These are phyloP conservation scores for Cladorrhinum sp. DNA, from an alignment of 2,329 filamentous ascomycete species.

Conservation along the genomic window DNA sequence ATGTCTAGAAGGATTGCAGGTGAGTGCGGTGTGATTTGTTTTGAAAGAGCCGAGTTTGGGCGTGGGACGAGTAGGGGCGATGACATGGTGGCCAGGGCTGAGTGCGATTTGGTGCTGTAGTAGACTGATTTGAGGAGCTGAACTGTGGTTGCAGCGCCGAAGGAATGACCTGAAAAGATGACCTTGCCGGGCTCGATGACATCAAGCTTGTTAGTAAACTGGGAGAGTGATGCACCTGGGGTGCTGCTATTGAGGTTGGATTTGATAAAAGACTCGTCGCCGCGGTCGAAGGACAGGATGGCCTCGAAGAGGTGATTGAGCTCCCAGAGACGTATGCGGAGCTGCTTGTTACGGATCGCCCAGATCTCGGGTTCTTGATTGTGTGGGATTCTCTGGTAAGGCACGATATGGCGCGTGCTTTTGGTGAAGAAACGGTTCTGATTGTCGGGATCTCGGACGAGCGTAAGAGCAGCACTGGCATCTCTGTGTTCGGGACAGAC, in stretches of 20 bases:
- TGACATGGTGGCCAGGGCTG: constrained; percentile 46
- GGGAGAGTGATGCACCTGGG: constrained; percentile 47
- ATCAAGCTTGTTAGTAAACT: constrained; percentile 61
- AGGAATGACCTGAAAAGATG: constrained; percentile 76
- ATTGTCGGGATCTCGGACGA: constrained; percentile 61
- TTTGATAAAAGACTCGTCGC: constrained; percentile 40
- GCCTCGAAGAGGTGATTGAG: constrained; percentile 68
- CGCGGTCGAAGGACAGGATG: constrained; percentile 59
- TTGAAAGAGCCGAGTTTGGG: constrained; percentile 51
- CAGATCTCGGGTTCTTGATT: constrained; percentile 63
- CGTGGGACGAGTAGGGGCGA: constrained; percentile 60
- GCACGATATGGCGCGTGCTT: constrained; percentile 37
- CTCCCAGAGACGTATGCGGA: constrained; percentile 77
- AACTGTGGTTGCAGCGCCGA: constrained; percentile 69
- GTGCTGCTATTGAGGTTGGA: constrained; percentile 52
- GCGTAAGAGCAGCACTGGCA: constrained; percentile 72
- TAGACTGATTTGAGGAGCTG: constrained; percentile 79
- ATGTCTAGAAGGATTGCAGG: constrained; percentile 72
- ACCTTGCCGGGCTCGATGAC: constrained; percentile 70
- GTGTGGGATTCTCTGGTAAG: constrained; percentile 58
- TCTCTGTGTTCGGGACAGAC: constrained; percentile 81
- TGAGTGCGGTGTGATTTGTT: constrained; percentile 66
- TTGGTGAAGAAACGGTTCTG: constrained; percentile 37
- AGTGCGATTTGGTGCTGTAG: constrained; percentile 49
- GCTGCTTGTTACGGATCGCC: constrained; percentile 64